Evolutionary conservation across 2,329 filamentous ascomycete genomes (phyloP), one percentile per base, ranked within the genome.

Genomic region (Colletotrichum limetticola): DNA sequence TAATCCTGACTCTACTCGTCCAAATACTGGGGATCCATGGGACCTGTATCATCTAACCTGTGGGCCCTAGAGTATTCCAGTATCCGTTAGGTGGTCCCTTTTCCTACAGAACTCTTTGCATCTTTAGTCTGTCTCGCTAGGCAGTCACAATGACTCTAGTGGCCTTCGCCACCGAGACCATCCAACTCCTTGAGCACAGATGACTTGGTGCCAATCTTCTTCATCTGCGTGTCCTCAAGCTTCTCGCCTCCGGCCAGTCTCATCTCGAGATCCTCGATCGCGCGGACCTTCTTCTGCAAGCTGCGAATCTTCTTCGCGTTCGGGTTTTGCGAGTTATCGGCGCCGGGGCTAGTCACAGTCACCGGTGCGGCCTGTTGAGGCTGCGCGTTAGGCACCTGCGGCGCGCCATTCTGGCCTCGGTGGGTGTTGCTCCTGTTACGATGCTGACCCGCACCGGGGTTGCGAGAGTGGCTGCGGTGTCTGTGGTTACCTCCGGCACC

Each of bases 251-350:
- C 92, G 3, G 96, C 97, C 76, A 95, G 91, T 69, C 97, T 91
- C 95, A 98, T 98, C 87, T 98, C 98, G 74, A 99, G 86, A 82
- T 99, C 97, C 81, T 99, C 97, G 80, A 99, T 99, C 12, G 97
- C 97, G 24, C 97, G 91, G 75, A 99, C 93, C 89, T 99, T 99
- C 90, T 99, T 99, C 82, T 98, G 89, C 75, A 99, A 88, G 72
- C 94, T 94, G 68, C 97, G 90, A 74, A 98, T 90, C 87, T 98
- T 99, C 91, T 98, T 99, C 57, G 97, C 95, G 74, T 93, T 91
- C n/a, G 94, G 92, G 76, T 83, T 92, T 87, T 85, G 90, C 80
- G 77, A 85, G 81, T 76, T 90, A 82, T 83, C 83, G 11, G 80
- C 79, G 86, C 5, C 81, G 75, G 76, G 35, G 78, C 79, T 49